A percentile compares a stretch with the other conserved stretches of the same genome.
phyloP scores from a whole-genome alignment of 1,139 yeast species.

The Lodderomyces beijingensis region DNA sequence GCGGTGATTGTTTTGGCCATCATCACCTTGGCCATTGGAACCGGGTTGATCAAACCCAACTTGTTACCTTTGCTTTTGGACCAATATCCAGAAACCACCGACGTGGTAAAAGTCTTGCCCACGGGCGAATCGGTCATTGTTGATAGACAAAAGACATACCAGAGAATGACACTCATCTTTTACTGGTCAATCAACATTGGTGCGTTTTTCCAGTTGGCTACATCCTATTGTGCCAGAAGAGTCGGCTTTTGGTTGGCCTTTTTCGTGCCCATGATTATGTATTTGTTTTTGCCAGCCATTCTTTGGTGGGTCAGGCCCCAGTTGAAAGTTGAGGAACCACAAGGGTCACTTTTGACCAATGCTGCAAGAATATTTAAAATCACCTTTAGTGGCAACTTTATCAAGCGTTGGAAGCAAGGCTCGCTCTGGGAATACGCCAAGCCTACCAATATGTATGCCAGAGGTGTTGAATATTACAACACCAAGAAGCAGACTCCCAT shows the following conservation, averaged over 20 bases:
- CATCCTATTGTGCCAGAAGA: conserved; percentile 65
- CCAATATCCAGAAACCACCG: conserved; percentile 50
- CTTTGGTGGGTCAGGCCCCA: conserved; percentile 34
- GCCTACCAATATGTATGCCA: conserved; percentile 44
- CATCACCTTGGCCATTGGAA: conserved; percentile 36
- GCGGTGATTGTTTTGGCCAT: conserved; percentile 34
- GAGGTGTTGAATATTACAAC: conserved; percentile 34
- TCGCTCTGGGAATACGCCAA: conserved; percentile 54
- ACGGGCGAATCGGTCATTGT: conserved; percentile 65
- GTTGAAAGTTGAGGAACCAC: conserved; percentile 36
- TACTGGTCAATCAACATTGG: conserved; percentile 82
- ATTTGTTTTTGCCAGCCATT: conserved; percentile 45
- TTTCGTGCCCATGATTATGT: conserved; percentile 52
- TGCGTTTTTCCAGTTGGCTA: conserved; percentile 71
- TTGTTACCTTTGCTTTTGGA: conserved; percentile 50
- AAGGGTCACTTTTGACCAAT: conserved; percentile 47
- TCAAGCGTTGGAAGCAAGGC: conserved; percentile 25
- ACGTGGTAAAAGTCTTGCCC: conserved; percentile 54
- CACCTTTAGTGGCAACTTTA: conserved; percentile 24
- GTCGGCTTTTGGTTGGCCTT: conserved; percentile 79
- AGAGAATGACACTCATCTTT: conserved; percentile 71
- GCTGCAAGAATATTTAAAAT: conserved; percentile 20
- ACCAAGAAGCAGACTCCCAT: conserved; percentile 29
- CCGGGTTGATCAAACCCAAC: conserved; percentile 51
- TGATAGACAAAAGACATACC: conserved; percentile 67